Conservation (phyloP, 352 stramenopile genomes). For the Peronospora tabacina region DNA sequence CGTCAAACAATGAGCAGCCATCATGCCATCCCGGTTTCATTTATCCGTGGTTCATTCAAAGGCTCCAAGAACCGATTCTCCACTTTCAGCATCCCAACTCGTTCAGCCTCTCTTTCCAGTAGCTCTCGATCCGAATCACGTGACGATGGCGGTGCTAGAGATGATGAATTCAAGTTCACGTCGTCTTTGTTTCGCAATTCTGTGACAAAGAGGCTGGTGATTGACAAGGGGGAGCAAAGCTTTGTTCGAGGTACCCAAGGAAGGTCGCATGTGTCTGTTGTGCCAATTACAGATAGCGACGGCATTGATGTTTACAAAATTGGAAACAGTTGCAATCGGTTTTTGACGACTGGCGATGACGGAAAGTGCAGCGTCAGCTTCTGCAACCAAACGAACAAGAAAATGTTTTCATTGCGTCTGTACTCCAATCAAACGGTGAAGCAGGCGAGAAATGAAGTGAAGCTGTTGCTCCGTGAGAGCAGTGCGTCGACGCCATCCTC, state of each 20-base stretch:
- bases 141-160: constrained; percentile 18
- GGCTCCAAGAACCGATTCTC: constrained; percentile 56
- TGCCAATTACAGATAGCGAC: constrained; percentile 52
- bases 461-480: constrained; percentile 45
- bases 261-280: constrained; percentile 41
- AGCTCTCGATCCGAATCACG: constrained; percentile 10
- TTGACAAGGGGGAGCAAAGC: constrained; percentile 40
- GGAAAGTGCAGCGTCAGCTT: constrained; percentile 55
- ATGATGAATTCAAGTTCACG: constrained; percentile 59
- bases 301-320: constrained; percentile 22
- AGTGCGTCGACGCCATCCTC: constrained; percentile 20
- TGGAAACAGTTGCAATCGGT: constrained; percentile 17
- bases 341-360: constrained; percentile 44
- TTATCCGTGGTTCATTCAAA: constrained; percentile 71
- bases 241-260: constrained; percentile 8
- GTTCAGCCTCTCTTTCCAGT: constrained; percentile 18
- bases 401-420: constrained; percentile 53
- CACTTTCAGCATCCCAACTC: constrained; percentile 33
- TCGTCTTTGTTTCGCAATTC: constrained; percentile 54
- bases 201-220: constrained; percentile 50
- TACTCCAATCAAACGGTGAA: constrained; percentile 46
- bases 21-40: constrained; percentile 58
- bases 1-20: constrained; percentile 43
- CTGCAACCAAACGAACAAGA: constrained; percentile 62
- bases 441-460: constrained; percentile 49